Percentiles rank a stretch among this genome's conserved stretches.
Conservation (phyloP, 257 asterid species). For the Solanum gandarillasii region DNA sequence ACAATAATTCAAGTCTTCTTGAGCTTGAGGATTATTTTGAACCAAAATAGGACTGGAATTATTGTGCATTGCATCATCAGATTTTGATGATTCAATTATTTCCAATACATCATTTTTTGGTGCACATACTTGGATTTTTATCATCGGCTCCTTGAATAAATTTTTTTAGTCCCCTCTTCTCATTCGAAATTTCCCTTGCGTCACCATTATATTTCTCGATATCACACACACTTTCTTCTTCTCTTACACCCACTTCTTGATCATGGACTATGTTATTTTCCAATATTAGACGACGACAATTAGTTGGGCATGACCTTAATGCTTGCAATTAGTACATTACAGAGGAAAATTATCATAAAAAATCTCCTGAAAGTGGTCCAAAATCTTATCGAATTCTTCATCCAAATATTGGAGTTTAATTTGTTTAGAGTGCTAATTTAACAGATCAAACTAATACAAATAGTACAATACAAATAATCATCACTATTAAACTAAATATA, state of each 20-base stretch:
- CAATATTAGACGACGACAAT: not conserved
- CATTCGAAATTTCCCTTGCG: not conserved
- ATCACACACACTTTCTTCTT: not conserved
- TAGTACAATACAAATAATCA: not conserved
- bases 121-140: not conserved
- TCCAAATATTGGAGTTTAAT: not conserved
- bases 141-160: not conserved
- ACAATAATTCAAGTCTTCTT: not conserved
- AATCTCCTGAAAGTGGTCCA: not conserved
- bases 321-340: not conserved
- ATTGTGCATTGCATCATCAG: not conserved
- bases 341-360: not conserved
- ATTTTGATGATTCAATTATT: not conserved
- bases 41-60: not conserved
- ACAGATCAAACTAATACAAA: not conserved
- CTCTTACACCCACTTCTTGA: not conserved
- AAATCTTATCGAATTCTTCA: not conserved
- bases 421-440: not conserved
- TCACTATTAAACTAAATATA: no score
- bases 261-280: not conserved
- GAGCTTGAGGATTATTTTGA: not conserved
- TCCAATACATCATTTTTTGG: not conserved
- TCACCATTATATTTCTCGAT: not conserved
- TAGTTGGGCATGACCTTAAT: not conserved
- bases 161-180: not conserved